Conservation (phyloP, 345 rosid species). For the Eucalyptus brandiana region DNA sequence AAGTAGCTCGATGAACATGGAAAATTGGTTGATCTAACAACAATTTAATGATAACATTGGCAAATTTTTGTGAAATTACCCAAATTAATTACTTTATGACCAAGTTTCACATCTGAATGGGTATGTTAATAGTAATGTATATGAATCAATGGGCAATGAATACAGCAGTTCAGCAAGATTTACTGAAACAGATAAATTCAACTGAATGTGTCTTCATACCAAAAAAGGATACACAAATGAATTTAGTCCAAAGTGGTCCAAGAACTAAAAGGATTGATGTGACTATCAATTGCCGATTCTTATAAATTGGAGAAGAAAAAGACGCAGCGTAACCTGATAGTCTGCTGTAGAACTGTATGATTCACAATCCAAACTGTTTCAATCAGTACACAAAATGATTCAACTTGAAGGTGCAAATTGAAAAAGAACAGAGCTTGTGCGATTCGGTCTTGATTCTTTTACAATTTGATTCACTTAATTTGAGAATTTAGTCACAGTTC, state of each 20-base stretch:
- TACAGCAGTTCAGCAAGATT: neutral
- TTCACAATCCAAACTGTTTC: neutral
- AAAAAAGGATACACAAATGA: neutral
- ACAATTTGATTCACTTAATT: neutral
- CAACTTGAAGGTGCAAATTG: neutral
- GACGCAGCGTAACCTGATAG: neutral
- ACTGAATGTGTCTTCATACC: neutral
- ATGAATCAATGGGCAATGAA: neutral
- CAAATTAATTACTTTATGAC: neutral
- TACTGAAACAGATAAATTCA: neutral
- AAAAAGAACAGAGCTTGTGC: neutral
- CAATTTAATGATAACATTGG: neutral
- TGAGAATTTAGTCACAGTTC: neutral
- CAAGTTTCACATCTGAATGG: neutral
- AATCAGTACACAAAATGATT: neutral
- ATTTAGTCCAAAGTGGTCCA: neutral
- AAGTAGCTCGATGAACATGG: neutral
- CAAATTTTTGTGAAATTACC: neutral
- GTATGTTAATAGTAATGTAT: neutral
- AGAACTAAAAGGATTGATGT: neutral
- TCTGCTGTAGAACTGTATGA: neutral
- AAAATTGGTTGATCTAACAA: neutral
- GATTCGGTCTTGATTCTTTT: neutral
- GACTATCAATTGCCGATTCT: neutral
- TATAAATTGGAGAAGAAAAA: neutral